Evolutionary conservation across 2,329 filamentous ascomycete species (phyloP).

Genomic region (Penicillium sumatraense): DNA sequence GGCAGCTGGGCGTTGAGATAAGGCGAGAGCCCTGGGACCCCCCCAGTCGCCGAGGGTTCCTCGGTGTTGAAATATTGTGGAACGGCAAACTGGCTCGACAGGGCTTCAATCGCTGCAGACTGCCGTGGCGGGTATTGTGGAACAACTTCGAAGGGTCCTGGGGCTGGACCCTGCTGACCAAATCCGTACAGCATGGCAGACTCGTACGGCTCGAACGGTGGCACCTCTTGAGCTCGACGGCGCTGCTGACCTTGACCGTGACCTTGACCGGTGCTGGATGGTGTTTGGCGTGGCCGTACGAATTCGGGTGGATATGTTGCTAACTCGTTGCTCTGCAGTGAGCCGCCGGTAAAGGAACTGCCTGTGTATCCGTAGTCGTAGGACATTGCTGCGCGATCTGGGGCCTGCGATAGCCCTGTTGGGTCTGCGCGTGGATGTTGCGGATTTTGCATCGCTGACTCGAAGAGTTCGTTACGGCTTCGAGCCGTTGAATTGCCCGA

Average conservation of each 20-base stretch:
- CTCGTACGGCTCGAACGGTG: constrained; percentile 59
- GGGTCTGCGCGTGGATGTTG: constrained; percentile 41
- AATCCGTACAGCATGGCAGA: constrained; percentile 81
- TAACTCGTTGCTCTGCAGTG: constrained; percentile 59
- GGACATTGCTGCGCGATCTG: constrained; percentile 41
- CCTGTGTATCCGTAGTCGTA: constrained; percentile 60
- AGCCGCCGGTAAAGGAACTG: constrained; percentile 53
- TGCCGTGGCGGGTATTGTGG: constrained; percentile 77
- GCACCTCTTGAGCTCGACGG: constrained; percentile 55
- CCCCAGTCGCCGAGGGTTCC: constrained; percentile 66
- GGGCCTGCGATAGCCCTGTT: constrained; percentile 39
- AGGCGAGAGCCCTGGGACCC: constrained; percentile 58
- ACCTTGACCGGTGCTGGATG: constrained; percentile 31
- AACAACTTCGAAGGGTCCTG: constrained; percentile 71
- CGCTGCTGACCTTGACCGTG: constrained; percentile 60
- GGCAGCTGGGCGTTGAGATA: constrained; percentile 68
- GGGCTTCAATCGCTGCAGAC: constrained; percentile 76
- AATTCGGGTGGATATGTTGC: constrained; percentile 69
- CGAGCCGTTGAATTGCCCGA: constrained; percentile 52
- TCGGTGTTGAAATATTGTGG: constrained; percentile 74
- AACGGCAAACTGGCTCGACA: constrained; percentile 69
- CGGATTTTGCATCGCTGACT: constrained; percentile 35
- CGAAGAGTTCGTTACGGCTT: constrained; percentile 49
- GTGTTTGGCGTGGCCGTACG: constrained; percentile 49
- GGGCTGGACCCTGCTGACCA: constrained; percentile 62